Evolutionary conservation across 345 rosid genomes (phyloP), one percentile per base, ranked within the genome.

Genomic region (Combretum micranthum): DNA sequence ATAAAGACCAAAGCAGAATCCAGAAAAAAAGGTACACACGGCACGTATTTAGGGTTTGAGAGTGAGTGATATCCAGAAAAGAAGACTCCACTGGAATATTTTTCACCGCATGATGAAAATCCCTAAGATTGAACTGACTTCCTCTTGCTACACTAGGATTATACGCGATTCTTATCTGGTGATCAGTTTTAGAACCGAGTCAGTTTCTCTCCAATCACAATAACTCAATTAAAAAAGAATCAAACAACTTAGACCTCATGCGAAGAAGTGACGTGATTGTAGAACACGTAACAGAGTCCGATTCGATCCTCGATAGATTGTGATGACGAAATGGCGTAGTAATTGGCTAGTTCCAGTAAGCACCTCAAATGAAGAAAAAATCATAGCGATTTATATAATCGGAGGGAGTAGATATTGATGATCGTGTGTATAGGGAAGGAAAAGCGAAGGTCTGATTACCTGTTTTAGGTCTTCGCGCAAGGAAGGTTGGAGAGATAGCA

Each of bases 81-180:
- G 80, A 88, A 19, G 80, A 76, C 64, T 83, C 86, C 11, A 20
- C 26, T 18, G 96, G 92, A 70, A 88, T 65, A 70, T 64, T 76
- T 55, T 81, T 78, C 56, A 88, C 90, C 59, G 96, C 90, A 0
- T 72, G 88, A 71, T 91, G 98, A 50, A 91, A 91, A 62, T 81
- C 95, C 22, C 83, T 78, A 25, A 91, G 80, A 64, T 75, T 63
- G 64, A 82, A 91, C 68, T 76, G 39, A 32, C 39, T 32, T 3
- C n/a, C 39, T 32, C 39, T 7, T 5, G 39, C 72, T 72, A 81
- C 79, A 58, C 72, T 53, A 46, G 95, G 95, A 64, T 71, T 59
- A 62, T 85, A 82, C 13, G 86, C 90, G 57, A 86, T 26, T 62
- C 78, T 80, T 10, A 91, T 65, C 95, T 88, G 83, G 61, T 56